These are phyloP conservation scores for Crithidia acanthocephali DNA, from an alignment of 208 protist genomes.

Conservation along the genomic window DNA sequence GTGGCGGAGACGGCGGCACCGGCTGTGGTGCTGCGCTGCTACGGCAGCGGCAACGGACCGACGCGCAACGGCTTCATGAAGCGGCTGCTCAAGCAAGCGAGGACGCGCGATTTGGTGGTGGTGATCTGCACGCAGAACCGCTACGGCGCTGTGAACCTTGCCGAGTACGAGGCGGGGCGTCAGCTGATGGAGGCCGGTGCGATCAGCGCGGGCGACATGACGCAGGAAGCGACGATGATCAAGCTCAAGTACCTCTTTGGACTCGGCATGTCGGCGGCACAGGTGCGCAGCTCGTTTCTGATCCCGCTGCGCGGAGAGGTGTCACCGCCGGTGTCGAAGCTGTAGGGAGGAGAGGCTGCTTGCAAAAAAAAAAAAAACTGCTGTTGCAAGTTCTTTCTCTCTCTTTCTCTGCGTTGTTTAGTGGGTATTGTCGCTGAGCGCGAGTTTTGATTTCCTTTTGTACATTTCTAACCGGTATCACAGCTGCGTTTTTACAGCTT, in stretches of 20 bases:
- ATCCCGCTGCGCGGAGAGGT: constrained; percentile 33
- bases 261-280: constrained; percentile 39
- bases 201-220: constrained; percentile 91
- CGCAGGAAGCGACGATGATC: constrained; percentile 85
- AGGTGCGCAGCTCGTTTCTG: constrained; percentile 48
- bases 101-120: constrained; percentile 84
- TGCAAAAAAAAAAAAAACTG: too few relatives aligned
- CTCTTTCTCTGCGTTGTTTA: constrained; percentile 6
- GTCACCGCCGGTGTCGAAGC: constrained; percentile 28
- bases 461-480: not conserved
- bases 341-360: constrained; percentile 16
- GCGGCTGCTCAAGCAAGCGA: constrained; percentile 57
- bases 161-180: constrained; percentile 80
- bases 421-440: too few relatives aligned
- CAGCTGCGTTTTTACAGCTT: not conserved
- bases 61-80: constrained; percentile 68
- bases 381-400: constrained; percentile 9
- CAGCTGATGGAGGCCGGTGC: constrained; percentile 69
- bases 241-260: constrained; percentile 93
- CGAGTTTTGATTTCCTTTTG: too few relatives aligned
- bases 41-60: constrained; percentile 95
- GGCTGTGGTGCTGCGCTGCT: constrained; percentile 92
- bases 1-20: constrained; percentile 45
- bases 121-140: constrained; percentile 92
- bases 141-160: constrained; percentile 66